Percentiles rank a stretch among this genome's conserved stretches.
These are phyloP conservation scores for Westerdykella ornata DNA, from an alignment of 2,329 filamentous ascomycete genomes.

Conservation along the genomic window DNA sequence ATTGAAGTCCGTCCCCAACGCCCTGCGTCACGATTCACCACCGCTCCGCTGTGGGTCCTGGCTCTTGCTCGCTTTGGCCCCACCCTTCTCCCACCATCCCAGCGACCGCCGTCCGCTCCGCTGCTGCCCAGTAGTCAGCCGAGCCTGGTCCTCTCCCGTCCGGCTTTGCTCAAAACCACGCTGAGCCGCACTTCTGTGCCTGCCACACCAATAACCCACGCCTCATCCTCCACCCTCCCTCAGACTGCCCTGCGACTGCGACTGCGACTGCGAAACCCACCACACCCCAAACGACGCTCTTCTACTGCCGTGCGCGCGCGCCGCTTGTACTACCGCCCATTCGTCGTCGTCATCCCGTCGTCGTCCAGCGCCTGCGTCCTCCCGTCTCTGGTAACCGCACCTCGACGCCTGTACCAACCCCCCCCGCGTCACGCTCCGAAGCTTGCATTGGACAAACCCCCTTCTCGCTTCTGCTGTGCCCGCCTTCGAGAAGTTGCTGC, in stretches of 20 bases:
- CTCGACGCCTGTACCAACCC: constrained; percentile 4
- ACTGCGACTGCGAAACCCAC: constrained; percentile 5
- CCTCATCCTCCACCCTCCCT: not conserved
- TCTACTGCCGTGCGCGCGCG: constrained; percentile 6
- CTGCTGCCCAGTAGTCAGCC: not conserved
- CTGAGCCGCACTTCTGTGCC: constrained; percentile 29
- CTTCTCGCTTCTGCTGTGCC: constrained; percentile 15
- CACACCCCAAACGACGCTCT: constrained; percentile 6
- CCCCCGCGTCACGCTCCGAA: not conserved
- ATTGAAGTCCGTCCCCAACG: too few species aligned
- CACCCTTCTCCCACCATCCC: not conserved
- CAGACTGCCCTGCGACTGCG: not conserved
- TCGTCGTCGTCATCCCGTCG: constrained; percentile 3
- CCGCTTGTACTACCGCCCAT: constrained; percentile 3
- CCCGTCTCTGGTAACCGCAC: constrained; percentile 9
- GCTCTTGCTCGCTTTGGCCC: constrained; percentile 7
- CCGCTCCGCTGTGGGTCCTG: constrained; percentile 14
- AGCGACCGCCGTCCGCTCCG: not conserved
- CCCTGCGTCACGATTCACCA: too few species aligned
- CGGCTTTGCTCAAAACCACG: constrained; percentile 29
- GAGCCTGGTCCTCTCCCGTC: constrained; percentile 1
- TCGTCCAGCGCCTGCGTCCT: constrained; percentile 5
- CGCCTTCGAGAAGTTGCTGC: constrained; percentile 29
- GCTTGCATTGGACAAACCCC: constrained; percentile 1
- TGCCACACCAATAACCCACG: not conserved